phyloP scores from a whole-genome alignment of 768 basidiomycete species.

The Termitomyces sp. region DNA sequence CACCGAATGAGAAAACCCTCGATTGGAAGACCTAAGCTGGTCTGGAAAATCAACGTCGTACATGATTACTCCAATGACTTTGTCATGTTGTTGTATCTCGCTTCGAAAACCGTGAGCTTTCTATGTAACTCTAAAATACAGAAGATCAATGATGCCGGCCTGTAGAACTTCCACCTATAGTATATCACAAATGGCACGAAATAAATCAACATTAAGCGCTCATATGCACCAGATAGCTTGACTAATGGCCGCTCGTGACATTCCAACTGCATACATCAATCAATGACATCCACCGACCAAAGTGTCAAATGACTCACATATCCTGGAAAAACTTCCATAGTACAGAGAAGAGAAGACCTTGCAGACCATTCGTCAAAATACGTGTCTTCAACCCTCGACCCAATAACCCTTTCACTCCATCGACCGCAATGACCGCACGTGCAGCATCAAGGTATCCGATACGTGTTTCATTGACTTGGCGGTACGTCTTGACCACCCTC shows the following conservation, averaged over 20 bases:
- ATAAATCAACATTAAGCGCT: too few species aligned
- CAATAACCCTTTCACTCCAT: conserved; percentile 78
- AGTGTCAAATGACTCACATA: conserved; percentile 47
- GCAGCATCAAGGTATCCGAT: conserved; percentile 81
- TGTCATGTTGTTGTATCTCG: too few species aligned
- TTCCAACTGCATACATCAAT: conserved; percentile 21
- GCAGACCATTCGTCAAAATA: conserved; percentile 85
- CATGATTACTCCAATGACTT: too few species aligned
- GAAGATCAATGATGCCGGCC: too few species aligned
- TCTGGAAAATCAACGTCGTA: too few species aligned
- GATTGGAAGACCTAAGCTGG: too few species aligned
- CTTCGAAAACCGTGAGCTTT: too few species aligned
- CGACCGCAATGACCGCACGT: conserved; percentile 63
- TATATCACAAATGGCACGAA: not conserved
- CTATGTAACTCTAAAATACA: not conserved
- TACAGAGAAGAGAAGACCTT: conserved; percentile 87
- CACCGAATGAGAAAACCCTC: too few species aligned
- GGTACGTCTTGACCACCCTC: conserved; percentile 91
- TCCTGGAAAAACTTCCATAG: conserved; percentile 91
- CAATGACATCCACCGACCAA: not conserved
- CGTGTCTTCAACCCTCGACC: conserved; percentile 89
- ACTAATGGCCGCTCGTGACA: conserved; percentile 15
- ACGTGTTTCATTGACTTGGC: conserved; percentile 80
- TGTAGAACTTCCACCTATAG: not conserved
- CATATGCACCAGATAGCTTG: not conserved